Evolutionary conservation across 306 rosid genomes (phyloP).

Genomic region (Comarum palustre): DNA sequence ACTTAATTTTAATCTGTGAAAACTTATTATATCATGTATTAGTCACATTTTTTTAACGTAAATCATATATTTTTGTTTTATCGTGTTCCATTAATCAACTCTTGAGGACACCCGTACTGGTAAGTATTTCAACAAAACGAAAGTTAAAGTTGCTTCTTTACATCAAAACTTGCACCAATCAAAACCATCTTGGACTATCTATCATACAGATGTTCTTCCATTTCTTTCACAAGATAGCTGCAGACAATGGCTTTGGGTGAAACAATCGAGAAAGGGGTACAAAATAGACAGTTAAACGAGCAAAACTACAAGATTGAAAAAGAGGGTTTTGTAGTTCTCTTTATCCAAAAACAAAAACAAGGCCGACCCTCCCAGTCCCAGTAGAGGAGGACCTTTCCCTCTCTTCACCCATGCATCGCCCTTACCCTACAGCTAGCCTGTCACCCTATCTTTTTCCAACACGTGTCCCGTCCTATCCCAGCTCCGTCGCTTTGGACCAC

Average conservation of each 20-base stretch:
- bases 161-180: slow-evolving; percentile 5
- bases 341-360: slow-evolving; percentile 8
- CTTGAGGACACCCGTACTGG: neutral
- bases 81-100: neutral
- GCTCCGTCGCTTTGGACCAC: slow-evolving; percentile 49
- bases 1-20: too few relatives aligned
- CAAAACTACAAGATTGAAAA: neutral
- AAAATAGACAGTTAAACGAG: neutral
- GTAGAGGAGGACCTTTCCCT: slow-evolving; percentile 16
- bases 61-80: neutral
- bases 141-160: neutral
- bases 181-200: neutral
- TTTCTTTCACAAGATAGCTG: slow-evolving; percentile 3
- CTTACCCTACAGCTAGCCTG: slow-evolving; percentile 48
- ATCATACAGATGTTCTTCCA: neutral
- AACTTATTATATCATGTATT: too few relatives aligned
- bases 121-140: neutral
- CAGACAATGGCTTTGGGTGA: neutral
- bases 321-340: neutral
- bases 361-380: slow-evolving; percentile 26
- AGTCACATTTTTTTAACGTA: neutral
- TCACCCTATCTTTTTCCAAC: slow-evolving; percentile 36
- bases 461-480: slow-evolving; percentile 31
- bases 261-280: neutral
- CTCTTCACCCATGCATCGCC: slow-evolving; percentile 18